Evolutionary conservation across 257 asterid genomes (phyloP).

Genomic region (Avicennia marina): DNA sequence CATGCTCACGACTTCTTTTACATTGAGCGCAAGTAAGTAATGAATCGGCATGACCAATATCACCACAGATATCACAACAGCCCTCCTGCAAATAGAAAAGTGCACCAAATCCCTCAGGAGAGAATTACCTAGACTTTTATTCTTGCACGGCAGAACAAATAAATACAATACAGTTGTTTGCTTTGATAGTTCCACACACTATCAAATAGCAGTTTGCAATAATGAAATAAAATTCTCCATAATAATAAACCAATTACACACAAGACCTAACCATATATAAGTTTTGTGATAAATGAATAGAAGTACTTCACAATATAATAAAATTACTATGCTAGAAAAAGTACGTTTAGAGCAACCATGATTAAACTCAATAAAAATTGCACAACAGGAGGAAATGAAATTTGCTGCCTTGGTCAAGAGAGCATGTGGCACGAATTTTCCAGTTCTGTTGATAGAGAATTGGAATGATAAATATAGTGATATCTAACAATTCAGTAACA

Average conservation of each 20-base stretch:
- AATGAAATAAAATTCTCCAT: neutral
- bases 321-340: neutral
- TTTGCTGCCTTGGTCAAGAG: too few relatives aligned
- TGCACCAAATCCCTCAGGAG: constrained; percentile 9
- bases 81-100: constrained; percentile 39
- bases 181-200: neutral
- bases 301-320: neutral
- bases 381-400: neutral
- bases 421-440: too few relatives aligned
- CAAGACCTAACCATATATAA: neutral
- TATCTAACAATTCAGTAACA: neutral
- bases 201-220: neutral
- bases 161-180: neutral
- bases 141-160: neutral
- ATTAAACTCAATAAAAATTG: constrained; percentile 1
- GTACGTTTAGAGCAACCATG: neutral
- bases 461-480: neutral
- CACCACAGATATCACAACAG: constrained; percentile 60
- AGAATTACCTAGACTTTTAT: neutral
- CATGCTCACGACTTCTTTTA: constrained; percentile 42
- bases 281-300: neutral
- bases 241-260: neutral
- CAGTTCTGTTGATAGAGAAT: neutral
- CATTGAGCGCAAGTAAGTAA: constrained; percentile 46
- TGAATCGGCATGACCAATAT: constrained; percentile 37